A percentile compares a stretch with the other conserved stretches of the same genome.
phyloP scores from a whole-genome alignment of 345 rosid species.

The Lumnitzera littorea region DNA sequence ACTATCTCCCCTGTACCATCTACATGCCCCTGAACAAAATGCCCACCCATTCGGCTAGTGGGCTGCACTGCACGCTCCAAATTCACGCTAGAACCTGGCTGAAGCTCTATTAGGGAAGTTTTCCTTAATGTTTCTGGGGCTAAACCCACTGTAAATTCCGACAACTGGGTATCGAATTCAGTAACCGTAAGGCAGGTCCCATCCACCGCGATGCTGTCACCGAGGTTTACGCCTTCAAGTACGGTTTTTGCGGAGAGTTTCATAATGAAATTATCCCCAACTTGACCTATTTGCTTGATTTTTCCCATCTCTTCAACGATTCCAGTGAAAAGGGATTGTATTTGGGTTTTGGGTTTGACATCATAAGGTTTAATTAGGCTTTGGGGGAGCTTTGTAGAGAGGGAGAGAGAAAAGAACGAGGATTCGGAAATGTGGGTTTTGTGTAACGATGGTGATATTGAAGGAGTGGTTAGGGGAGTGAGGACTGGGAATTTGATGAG shows the following conservation, averaged over 20 bases:
- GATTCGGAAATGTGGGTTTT: conserved; percentile 12
- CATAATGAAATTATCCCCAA: conserved; percentile 59
- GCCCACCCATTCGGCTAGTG: conserved; percentile 75
- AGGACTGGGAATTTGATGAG: conserved; percentile 6
- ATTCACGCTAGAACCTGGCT: conserved; percentile 66
- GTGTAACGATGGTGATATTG: conserved; percentile 14
- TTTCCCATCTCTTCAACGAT: conserved; percentile 87
- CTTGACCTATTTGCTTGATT: conserved; percentile 42
- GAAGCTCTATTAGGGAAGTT: conserved; percentile 61
- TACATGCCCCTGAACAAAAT: conserved; percentile 92
- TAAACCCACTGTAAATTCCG: conserved; percentile 62
- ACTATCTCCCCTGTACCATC: conserved; percentile 86
- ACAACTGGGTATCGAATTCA: conserved; percentile 31
- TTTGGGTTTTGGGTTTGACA: conserved; percentile 12
- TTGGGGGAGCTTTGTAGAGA: conserved; percentile 6
- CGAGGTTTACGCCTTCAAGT: conserved; percentile 54
- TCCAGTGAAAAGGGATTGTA: conserved; percentile 69
- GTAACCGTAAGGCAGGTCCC: conserved; percentile 90
- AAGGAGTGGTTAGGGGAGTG: conserved; percentile 6
- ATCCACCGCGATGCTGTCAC: conserved; percentile 80
- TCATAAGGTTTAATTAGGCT: conserved; percentile 7
- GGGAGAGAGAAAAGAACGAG: conserved; percentile 20
- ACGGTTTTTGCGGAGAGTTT: conserved; percentile 57
- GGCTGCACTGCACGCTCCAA: conserved; percentile 86
- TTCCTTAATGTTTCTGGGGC: conserved; percentile 76